Conservation (phyloP, 2,329 filamentous ascomycete genomes). For the Tolypocladium tundrense region DNA sequence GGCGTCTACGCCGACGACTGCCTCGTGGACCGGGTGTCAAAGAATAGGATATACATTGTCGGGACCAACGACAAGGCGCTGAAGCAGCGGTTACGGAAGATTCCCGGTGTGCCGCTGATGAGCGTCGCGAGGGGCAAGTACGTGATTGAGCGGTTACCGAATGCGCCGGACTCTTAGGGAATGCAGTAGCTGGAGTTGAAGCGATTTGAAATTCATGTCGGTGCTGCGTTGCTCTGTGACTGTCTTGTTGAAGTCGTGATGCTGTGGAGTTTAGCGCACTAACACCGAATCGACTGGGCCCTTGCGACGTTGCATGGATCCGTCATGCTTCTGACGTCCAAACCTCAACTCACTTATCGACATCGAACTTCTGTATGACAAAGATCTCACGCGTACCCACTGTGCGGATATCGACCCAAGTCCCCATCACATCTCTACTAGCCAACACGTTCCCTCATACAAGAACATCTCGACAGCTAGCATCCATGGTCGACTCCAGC, state of each 20-base stretch:
- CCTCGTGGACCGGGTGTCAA: slow-evolving; percentile 62
- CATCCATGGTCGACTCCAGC: slow-evolving; percentile 8
- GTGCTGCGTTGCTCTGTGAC: background rate
- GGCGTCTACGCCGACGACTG: slow-evolving; percentile 78
- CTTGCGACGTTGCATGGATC: background rate
- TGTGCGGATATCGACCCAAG: background rate
- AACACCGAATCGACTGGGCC: background rate
- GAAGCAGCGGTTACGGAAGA: slow-evolving; percentile 73
- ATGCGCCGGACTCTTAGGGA: slow-evolving; percentile 54
- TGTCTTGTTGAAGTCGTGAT: background rate
- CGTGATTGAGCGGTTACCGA: slow-evolving; percentile 82
- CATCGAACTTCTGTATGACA: background rate
- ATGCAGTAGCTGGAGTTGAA: background rate
- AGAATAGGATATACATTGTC: slow-evolving; percentile 69
- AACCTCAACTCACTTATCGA: background rate
- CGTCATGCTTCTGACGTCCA: background rate
- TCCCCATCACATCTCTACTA: background rate
- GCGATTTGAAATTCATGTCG: background rate
- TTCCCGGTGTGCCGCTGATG: slow-evolving; percentile 58
- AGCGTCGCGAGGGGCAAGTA: slow-evolving; percentile 85
- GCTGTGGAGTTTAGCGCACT: background rate
- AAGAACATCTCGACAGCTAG: background rate
- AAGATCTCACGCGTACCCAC: background rate
- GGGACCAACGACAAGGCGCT: slow-evolving; percentile 70
- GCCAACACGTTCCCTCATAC: background rate